A percentile compares a stretch with the other conserved stretches of the same genome.
These are phyloP conservation scores for Ophiostoma perfectum DNA, from an alignment of 2,329 filamentous ascomycete species.

Conservation along the genomic window DNA sequence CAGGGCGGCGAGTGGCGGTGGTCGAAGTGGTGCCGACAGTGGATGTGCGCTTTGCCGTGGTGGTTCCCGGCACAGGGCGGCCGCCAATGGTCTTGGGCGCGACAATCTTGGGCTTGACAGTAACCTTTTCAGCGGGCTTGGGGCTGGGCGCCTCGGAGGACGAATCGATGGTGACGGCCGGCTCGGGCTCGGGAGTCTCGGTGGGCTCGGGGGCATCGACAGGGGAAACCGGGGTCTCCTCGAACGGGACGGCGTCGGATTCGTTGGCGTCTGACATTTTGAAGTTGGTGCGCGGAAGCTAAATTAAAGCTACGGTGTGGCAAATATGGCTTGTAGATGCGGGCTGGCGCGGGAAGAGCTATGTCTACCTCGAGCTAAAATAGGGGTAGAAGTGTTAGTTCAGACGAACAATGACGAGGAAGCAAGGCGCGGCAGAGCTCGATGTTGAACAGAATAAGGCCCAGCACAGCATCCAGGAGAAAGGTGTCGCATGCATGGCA, in stretches of 20 bases:
- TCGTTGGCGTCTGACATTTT: conserved; percentile 35
- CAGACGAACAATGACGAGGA: background rate
- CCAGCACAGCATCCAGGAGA: background rate
- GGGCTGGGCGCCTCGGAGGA: conserved; percentile 22
- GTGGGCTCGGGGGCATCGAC: conserved; percentile 22
- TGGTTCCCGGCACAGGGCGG: conserved; percentile 7
- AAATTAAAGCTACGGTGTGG: conserved; percentile 8
- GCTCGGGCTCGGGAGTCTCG: conserved; percentile 19
- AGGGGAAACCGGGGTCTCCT: conserved; percentile 27
- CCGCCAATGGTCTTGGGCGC: conserved; percentile 27
- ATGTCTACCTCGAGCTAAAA: background rate
- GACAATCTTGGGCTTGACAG: conserved; percentile 24
- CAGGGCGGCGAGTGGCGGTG: conserved; percentile 29
- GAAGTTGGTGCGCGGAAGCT: conserved; percentile 15
- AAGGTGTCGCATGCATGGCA: background rate
- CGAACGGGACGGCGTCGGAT: conserved; percentile 31
- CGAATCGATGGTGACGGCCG: conserved; percentile 24
- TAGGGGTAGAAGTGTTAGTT: conserved; percentile 8
- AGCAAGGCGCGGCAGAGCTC: background rate
- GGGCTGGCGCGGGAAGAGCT: background rate
- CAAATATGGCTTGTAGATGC: background rate
- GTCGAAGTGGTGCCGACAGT: conserved; percentile 19
- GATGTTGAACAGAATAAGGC: background rate
- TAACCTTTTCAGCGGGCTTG: conserved; percentile 24
- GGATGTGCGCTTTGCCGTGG: conserved; percentile 28